These are phyloP conservation scores for Onygenales sp. DNA, from an alignment of 2,329 filamentous ascomycete genomes.

Conservation along the genomic window DNA sequence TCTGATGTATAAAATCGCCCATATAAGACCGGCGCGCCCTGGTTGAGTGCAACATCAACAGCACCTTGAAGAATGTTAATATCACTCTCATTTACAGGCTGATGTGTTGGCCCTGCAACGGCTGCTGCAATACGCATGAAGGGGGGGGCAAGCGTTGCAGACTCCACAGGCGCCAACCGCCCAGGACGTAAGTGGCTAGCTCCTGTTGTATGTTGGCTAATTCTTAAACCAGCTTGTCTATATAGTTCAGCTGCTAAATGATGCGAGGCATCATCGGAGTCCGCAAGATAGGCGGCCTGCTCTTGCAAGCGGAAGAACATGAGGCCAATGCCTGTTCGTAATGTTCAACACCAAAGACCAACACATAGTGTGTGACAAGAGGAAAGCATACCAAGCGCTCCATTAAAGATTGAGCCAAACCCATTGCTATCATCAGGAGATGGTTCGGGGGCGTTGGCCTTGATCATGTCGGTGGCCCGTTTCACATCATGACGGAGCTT, in stretches of 20 bases:
- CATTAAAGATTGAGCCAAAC: conserved; percentile 22
- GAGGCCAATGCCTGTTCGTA: conserved; percentile 24
- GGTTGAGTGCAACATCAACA: conserved; percentile 20
- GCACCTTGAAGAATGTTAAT: conserved; percentile 20
- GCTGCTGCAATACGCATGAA: conserved; percentile 19
- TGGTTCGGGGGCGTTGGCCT: conserved; percentile 14
- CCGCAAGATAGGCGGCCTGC: conserved; percentile 20
- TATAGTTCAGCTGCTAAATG: conserved; percentile 16
- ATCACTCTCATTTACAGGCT: conserved; percentile 15
- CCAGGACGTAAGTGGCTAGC: conserved; percentile 2
- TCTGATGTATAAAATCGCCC: conserved; percentile 26
- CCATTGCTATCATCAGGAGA: conserved; percentile 14
- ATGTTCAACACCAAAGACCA: background rate
- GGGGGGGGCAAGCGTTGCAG: conserved; percentile 20
- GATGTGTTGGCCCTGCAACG: conserved; percentile 1
- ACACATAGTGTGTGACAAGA: background rate
- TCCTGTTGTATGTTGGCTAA: conserved; percentile 12
- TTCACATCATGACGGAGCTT: conserved; percentile 22
- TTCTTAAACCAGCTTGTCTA: conserved; percentile 18
- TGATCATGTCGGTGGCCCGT: conserved; percentile 19
- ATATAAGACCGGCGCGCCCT: conserved; percentile 29
- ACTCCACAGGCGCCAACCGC: conserved; percentile 25
- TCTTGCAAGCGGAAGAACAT: conserved; percentile 29
- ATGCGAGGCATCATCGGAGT: conserved; percentile 3
- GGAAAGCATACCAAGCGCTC: conserved; percentile 21